Evolutionary conservation across 1,139 yeast genomes (phyloP).

Genomic region (Candida anutae): DNA sequence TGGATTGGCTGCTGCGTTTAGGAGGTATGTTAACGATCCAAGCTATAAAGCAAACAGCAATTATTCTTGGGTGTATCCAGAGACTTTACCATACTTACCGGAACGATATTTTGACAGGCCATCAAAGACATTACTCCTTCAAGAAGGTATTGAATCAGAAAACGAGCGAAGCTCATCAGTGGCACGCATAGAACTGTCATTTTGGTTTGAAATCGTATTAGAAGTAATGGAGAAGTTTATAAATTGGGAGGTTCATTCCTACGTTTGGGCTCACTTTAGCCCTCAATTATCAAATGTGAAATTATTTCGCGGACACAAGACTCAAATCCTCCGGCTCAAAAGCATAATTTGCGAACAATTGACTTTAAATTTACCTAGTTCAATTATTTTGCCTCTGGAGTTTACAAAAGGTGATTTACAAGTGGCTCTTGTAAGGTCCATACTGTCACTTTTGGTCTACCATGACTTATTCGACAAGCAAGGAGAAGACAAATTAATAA

Average conservation of each 20-base stretch:
- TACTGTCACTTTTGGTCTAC: conserved; percentile 65
- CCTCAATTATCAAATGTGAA: conserved; percentile 61
- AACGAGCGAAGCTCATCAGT: background rate
- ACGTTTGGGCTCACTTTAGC: conserved; percentile 60
- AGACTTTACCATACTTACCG: conserved; percentile 42
- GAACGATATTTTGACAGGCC: conserved; percentile 31
- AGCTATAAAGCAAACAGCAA: conserved; percentile 5
- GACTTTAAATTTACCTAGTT: conserved; percentile 39
- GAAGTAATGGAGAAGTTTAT: conserved; percentile 46
- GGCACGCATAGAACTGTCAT: conserved; percentile 30
- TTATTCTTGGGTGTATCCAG: conserved; percentile 57
- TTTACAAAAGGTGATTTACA: conserved; percentile 56
- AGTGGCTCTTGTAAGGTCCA: conserved; percentile 55
- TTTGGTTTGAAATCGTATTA: conserved; percentile 47
- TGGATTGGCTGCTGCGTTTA: conserved; percentile 55
- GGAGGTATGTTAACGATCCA: conserved; percentile 32
- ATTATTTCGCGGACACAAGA: conserved; percentile 41
- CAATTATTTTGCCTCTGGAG: conserved; percentile 34
- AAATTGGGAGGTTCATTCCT: conserved; percentile 68
- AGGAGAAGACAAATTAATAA: conserved; percentile 66
- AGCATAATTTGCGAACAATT: conserved; percentile 55
- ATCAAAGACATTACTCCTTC: conserved; percentile 4
- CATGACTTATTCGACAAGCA: conserved; percentile 48
- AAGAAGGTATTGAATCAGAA: conserved; percentile 1
- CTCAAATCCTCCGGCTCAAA: conserved; percentile 40